phyloP scores from a whole-genome alignment of 2,329 filamentous ascomycete species.

The Clonostachys rosea region DNA sequence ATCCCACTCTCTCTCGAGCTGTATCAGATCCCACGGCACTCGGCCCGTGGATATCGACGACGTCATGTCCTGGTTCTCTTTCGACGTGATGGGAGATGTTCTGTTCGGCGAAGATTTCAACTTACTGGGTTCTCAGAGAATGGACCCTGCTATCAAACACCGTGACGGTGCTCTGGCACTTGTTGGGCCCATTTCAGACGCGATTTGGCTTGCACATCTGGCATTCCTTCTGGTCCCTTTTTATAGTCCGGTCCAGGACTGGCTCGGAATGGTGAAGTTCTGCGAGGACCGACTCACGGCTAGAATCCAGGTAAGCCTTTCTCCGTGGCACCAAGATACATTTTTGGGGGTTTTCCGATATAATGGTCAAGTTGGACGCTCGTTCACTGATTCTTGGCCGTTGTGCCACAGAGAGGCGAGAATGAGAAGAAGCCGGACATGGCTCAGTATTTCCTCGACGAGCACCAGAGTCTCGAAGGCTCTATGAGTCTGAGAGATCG shows the following conservation, averaged over 20 bases:
- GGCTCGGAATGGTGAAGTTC: not conserved
- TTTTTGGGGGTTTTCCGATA: no score
- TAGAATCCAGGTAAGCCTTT: not conserved
- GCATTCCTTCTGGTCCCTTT: not conserved
- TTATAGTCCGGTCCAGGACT: not conserved
- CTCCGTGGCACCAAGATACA: not conserved
- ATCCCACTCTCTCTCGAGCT: no score
- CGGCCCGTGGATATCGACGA: not conserved
- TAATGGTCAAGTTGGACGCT: not conserved
- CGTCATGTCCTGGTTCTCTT: not conserved
- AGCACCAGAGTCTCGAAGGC: not conserved
- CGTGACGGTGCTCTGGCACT: not conserved
- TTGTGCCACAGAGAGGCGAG: not conserved
- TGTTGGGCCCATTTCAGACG: not conserved
- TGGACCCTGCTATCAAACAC: not conserved
- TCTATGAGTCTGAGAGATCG: not conserved
- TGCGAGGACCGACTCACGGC: not conserved
- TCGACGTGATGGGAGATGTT: constrained; percentile 1
- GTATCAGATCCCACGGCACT: not conserved
- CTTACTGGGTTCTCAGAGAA: not conserved
- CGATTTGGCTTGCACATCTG: not conserved
- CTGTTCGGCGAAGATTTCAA: not conserved
- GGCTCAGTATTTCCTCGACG: not conserved
- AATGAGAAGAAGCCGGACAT: not conserved
- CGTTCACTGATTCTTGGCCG: not conserved